A percentile compares a stretch with the other conserved stretches of the same genome.
Conservation (phyloP, 1,284 basidiomycete genomes). For the Melampsora larici-populina region DNA sequence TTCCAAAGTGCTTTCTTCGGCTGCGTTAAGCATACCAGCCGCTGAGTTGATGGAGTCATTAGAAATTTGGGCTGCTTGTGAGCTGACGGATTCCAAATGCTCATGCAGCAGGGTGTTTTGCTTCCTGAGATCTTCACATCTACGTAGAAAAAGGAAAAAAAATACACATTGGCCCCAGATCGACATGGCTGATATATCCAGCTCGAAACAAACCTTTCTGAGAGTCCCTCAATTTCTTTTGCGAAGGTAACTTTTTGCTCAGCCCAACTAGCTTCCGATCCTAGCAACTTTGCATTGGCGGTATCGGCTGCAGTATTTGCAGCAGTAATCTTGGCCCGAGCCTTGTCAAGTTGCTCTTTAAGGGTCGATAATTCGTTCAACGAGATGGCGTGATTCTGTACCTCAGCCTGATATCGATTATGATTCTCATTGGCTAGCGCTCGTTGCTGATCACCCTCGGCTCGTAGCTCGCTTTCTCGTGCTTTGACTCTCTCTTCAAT, state of each 20-base stretch:
- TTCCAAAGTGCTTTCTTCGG: slow-evolving; percentile 62
- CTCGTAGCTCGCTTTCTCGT: slow-evolving; percentile 47
- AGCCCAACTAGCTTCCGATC: slow-evolving; percentile 73
- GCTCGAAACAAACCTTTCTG: slow-evolving; percentile 60
- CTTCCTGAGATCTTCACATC: slow-evolving; percentile 68
- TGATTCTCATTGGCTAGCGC: slow-evolving; percentile 67
- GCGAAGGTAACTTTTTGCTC: slow-evolving; percentile 71
- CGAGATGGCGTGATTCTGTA: slow-evolving; percentile 69
- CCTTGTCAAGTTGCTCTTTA: slow-evolving; percentile 58
- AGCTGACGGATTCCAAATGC: slow-evolving; percentile 78
- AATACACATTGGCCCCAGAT: background rate
- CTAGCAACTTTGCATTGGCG: slow-evolving; percentile 66
- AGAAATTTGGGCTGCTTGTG: slow-evolving; percentile 71
- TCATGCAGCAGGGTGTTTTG: slow-evolving; percentile 77
- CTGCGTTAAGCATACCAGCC: background rate
- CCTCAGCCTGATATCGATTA: slow-evolving; percentile 72
- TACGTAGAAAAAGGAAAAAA: slow-evolving; percentile 50
- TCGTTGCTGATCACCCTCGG: slow-evolving; percentile 49
- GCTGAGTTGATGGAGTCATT: slow-evolving; percentile 50
- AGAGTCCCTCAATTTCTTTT: slow-evolving; percentile 71
- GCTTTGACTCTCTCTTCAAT: slow-evolving; percentile 20
- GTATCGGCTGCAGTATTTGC: slow-evolving; percentile 64
- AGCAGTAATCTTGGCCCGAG: slow-evolving; percentile 14
- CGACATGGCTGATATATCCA: background rate
- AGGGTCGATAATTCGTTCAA: slow-evolving; percentile 58